Conservation (phyloP, 805 yeast species). For the Suhomyces canberraensis region DNA sequence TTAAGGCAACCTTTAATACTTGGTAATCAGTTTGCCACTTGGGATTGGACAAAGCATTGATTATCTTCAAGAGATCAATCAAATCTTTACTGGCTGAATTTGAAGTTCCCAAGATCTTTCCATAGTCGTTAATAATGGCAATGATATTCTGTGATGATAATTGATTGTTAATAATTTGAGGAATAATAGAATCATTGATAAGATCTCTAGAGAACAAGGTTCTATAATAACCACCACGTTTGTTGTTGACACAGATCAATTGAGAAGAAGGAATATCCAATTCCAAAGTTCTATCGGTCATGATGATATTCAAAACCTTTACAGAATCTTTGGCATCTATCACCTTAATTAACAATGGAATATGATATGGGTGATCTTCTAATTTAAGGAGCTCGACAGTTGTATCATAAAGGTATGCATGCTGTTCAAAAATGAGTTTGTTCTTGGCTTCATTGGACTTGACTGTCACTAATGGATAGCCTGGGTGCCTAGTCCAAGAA, state of each 20-base stretch:
- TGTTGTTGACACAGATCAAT: constrained; percentile 42
- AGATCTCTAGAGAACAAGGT: constrained; percentile 7
- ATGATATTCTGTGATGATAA: constrained; percentile 31
- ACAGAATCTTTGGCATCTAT: constrained; percentile 24
- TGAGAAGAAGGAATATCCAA: constrained; percentile 28
- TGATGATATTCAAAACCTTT: constrained; percentile 33
- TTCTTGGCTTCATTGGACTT: constrained; percentile 16
- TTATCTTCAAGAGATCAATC: constrained; percentile 27
- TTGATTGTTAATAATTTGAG: constrained; percentile 9
- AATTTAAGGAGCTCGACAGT: constrained; percentile 25
- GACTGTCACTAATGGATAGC: constrained; percentile 53
- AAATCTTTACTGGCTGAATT: constrained; percentile 20
- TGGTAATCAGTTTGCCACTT: constrained; percentile 23
- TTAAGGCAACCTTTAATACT: constrained; percentile 36
- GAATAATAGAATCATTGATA: constrained; percentile 7
- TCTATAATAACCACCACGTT: constrained; percentile 16
- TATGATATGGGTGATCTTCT: constrained; percentile 60
- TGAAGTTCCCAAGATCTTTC: constrained; percentile 32
- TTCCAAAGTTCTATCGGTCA: constrained; percentile 41
- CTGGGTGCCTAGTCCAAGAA: constrained; percentile 61
- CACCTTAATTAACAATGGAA: constrained; percentile 51
- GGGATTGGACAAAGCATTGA: constrained; percentile 22
- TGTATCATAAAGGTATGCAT: constrained; percentile 28
- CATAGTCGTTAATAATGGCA: constrained; percentile 38
- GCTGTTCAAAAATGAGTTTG: constrained; percentile 35